phyloP scores from a whole-genome alignment of 306 rosid species.

The Styphnolobium japonicum region DNA sequence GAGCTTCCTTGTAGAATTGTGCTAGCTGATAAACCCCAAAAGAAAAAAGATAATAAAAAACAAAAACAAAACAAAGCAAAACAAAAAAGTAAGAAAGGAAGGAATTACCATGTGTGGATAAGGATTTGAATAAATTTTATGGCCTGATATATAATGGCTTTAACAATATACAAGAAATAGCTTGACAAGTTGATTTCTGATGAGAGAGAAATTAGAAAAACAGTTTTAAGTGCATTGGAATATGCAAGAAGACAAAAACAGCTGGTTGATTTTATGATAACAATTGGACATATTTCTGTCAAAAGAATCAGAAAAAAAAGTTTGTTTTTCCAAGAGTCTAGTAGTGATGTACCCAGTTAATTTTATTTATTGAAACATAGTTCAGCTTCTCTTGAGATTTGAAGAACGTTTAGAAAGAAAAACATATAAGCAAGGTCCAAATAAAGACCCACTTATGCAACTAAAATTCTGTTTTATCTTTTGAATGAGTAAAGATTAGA shows the following conservation, averaged over 20 bases:
- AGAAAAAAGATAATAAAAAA: background rate
- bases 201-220: background rate
- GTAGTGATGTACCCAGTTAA: background rate
- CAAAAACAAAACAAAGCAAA: background rate
- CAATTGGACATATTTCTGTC: background rate
- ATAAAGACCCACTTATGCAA: background rate
- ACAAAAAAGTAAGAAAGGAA: no score
- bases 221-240: background rate
- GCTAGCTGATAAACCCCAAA: constrained; percentile 38
- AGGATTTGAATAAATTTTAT: background rate
- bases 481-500: background rate
- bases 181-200: background rate
- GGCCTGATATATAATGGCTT: background rate
- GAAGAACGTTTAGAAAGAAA: no score
- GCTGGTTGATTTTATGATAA: background rate
- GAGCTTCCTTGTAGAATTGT: constrained; percentile 34
- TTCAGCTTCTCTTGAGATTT: background rate
- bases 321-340: background rate
- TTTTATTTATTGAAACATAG: background rate
- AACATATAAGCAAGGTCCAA: background rate
- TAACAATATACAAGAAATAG: background rate
- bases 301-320: background rate
- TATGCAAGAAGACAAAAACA: background rate
- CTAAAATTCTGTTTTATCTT: background rate
- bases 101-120: background rate